Evolutionary conservation across 331 rosid genomes (phyloP), one percentile per base, ranked within the genome.

Genomic region (Acacia concinna): DNA sequence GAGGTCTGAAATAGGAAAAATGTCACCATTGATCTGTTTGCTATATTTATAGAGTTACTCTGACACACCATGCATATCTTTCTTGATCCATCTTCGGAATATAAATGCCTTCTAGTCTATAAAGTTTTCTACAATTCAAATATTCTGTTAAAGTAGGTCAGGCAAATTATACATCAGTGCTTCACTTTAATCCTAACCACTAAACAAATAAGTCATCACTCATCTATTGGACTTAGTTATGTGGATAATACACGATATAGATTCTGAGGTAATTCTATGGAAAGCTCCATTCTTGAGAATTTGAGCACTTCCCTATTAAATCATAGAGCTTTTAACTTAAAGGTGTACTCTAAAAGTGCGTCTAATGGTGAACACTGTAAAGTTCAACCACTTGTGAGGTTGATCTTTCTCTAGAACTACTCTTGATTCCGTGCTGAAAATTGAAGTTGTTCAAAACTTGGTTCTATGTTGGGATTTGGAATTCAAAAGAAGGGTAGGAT

Each of bases 1-100:
- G 32, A 52, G 34, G 46, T 80, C 66, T 76, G 82, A 37, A 44
- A 37, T 3, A 4, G 41, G 79, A 79, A 75, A 20, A 32, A 40
- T 56, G 8, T 80, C 66, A 60, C 18, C 20, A 21, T 63, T 60
- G 49, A 30, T 35, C 34, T 41, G 32, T 52, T 54, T n/a, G 38
- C 60, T 3, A 18, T 30, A 6, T 14, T 30, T 51, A 34, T 20
- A 14, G 25, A 31, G 77, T 32, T 72, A 32, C 65, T 49, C 13
- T 51, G 34, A 52, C 66, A 21, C 20, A 4, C 1, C 14, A 30
- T 54, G 75, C 67, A 38, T 60, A 25, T 21, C 15, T 9, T 5
- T 52, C 14, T 28, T 40, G 18, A 47, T 31, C 14, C 9, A 21
- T 73, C 74, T 68, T 37, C 63, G 5, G 7, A 13, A 5, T 30